Base-by-base conservation (phyloP, 805 yeast genomes). In the Wickerhamiella cacticola region DNA sequence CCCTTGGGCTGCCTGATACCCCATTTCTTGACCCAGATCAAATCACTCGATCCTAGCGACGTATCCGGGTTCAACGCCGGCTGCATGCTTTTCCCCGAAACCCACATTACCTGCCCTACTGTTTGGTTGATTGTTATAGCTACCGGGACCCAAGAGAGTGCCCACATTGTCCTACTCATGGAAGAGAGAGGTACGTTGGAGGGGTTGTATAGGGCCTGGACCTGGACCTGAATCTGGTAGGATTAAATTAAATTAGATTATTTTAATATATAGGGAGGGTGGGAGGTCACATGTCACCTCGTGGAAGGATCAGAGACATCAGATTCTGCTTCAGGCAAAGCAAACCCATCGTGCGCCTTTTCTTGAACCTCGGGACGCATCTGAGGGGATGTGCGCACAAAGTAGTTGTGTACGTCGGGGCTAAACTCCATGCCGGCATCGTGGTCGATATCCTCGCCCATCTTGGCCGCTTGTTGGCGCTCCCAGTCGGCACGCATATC, bases 31-130 rank as follows among this genome's bases (percentile, higher is more conserved):
- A 88, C 68, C 2, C 83, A 55, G 1, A 84, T 86, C 67, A 49
- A 64, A 55, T 52, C 63, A 45, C 49, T 54, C 69, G 62, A 48
- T 67, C 62, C 53, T 64, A 63, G 40, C 63, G 71, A 56, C 23
- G 58, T 39, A 18, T 74, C 75, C 0, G 94, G 89, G 63, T 88
- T 88, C 58, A 87, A 73, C 0, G 95, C 76, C 1, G 96, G 96
- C 46, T 82, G 71, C 97, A 88, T 88, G 21, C 95, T 84, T 34
- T 73, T 64, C 1, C 97, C 97, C 39, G 79, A 74, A 15, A 87
- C 74, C 63, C 77, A 75, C 13, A 84, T 83, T 23, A 87, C 72
- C 64, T 78, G 86, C 45, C 75, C 78, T 9, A 79, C 78, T 59
- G 81, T 83, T 53, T 83, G 85, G 33, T 77, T 74, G 51, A 80